A percentile compares a stretch with the other conserved stretches of the same genome.
Evolutionary conservation across 2,329 filamentous ascomycete genomes (phyloP).

Genomic region (Endoconidiophora polonica): DNA sequence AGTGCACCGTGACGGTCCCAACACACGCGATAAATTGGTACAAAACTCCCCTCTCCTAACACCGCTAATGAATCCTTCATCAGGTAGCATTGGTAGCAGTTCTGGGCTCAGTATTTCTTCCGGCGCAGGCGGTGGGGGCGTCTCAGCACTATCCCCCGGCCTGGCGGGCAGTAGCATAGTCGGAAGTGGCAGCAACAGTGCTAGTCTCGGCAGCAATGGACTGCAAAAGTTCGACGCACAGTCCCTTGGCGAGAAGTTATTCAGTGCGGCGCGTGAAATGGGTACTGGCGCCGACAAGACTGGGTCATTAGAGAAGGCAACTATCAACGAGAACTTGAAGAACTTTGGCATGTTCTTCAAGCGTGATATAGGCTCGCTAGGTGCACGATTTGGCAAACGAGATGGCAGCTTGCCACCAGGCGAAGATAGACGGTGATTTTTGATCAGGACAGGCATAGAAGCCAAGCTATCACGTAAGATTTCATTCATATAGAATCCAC

Average conservation of each 20-base stretch:
- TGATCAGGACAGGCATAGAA: background rate
- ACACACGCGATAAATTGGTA: constrained; percentile 49
- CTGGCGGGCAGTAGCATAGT: background rate
- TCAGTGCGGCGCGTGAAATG: constrained; percentile 77
- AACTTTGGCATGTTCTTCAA: constrained; percentile 95
- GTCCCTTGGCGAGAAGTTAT: constrained; percentile 68
- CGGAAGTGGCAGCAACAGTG: constrained; percentile 24
- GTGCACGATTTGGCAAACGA: constrained; percentile 53
- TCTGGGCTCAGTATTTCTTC: background rate
- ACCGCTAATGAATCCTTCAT: constrained; percentile 37
- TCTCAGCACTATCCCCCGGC: background rate
- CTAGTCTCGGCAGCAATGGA: constrained; percentile 20
- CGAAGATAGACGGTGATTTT: constrained; percentile 11
- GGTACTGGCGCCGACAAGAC: constrained; percentile 32
- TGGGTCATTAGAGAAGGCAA: constrained; percentile 39
- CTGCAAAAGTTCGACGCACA: constrained; percentile 59
- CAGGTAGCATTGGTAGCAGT: constrained; percentile 20
- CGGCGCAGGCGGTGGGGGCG: background rate
- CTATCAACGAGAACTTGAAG: constrained; percentile 83
- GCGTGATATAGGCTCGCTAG: constrained; percentile 64
- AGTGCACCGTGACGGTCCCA: constrained; percentile 59
- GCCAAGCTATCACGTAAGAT: too few species aligned
- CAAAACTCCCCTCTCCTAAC: constrained; percentile 55
- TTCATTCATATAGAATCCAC: too few species aligned
- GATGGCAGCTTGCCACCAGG: constrained; percentile 25